Base-by-base conservation (phyloP, 2,329 filamentous ascomycete species). In the Pseudocercospora pini-densiflorae region DNA sequence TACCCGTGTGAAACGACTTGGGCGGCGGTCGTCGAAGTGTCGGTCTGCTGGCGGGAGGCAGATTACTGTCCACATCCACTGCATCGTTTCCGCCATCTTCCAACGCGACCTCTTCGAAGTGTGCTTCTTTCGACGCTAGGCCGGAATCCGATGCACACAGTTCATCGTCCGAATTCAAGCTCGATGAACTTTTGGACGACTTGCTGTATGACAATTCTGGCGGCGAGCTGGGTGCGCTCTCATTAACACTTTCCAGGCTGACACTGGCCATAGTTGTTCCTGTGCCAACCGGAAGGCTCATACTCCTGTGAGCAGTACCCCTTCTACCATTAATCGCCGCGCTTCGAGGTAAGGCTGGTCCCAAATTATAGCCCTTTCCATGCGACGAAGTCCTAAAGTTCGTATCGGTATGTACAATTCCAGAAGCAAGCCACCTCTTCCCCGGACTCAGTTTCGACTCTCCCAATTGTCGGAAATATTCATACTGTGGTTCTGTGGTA, bases 71-170 rank as follows among this genome's bases (percentile, higher is more conserved):
- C 16, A 58, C 55, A 69, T 87, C 87, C 43, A 86, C 86, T 21
- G 59, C 63, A 36, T 75, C 72, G 23, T 70, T 66, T 51, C 69
- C 71, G 43, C 63, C 69, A 51, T 92, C 90, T 68, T 93, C 90
- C 31, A 98, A 87, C 14, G 91, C 92, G 77, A 98, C 97, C 71
- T 97, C 94, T 78, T 98, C 94, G 74, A 97, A 97, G 78, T 97
- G 89, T 68, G 88, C 89, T 64, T 90, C 87, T 76, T 97, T 92
- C 75, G 90, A 88, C 23, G 81, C 60, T 43, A 70, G 29, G n/a
- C 54, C 70, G n/a, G 57, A 53, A 31, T 71, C 69, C 23, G 65
- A 79, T 1, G 43, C 54, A 27, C 65, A 67, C 72, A 78, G 77
- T 67, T 79, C 77, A 55, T 79, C 76, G 72, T 92, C 91, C 43